Evolutionary conservation across 257 asterid genomes (phyloP).

Genomic region (Agastache rugosa): DNA sequence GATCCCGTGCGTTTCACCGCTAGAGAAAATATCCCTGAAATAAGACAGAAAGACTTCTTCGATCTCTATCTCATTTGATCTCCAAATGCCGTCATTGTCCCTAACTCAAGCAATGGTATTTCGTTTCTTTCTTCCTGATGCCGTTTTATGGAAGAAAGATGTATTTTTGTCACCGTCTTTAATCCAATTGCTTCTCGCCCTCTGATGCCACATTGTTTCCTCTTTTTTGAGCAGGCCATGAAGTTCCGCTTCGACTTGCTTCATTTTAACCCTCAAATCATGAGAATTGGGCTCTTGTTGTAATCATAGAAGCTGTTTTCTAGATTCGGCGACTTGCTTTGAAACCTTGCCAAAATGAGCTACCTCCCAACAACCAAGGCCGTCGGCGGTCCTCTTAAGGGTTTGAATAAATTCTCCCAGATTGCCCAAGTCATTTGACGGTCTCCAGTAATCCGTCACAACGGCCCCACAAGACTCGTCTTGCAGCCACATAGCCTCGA

Average conservation of each 20-base stretch:
- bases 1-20: neutral
- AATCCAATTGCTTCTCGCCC: neutral
- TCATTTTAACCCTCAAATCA: too few species aligned
- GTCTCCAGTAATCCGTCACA: neutral
- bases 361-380: too few species aligned
- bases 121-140: neutral
- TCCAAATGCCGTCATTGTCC: neutral
- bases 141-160: neutral
- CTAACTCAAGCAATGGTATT: neutral
- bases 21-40: neutral
- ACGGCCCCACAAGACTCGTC: neutral
- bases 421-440: neutral
- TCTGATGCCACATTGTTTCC: neutral
- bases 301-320: neutral
- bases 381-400: too few species aligned
- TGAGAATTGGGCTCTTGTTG: neutral
- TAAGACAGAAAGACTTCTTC: neutral
- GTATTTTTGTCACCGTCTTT: neutral
- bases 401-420: neutral
- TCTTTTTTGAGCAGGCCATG: neutral
- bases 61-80: neutral
- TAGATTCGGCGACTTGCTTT: too few species aligned
- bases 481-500: neutral
- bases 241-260: neutral
- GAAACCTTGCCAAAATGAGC: too few species aligned